Evolutionary conservation across 805 yeast genomes (phyloP).

Genomic region (Kazachstania kunashirensis): DNA sequence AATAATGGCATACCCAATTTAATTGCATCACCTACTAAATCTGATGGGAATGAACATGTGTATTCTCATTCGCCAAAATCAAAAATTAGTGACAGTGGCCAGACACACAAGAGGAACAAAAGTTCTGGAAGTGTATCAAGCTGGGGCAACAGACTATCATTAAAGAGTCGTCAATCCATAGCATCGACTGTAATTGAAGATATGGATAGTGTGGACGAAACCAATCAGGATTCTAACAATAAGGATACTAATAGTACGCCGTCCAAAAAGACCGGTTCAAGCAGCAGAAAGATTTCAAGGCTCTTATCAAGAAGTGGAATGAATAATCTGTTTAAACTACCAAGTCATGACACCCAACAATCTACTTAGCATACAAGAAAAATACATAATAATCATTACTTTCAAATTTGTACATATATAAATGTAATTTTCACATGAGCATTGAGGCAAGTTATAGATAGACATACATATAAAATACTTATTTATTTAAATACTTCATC

Average conservation of each 20-base stretch:
- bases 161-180: constrained; percentile 6
- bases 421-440: no score
- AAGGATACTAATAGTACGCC: neutral
- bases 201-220: constrained; percentile 1
- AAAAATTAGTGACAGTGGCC: neutral
- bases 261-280: neutral
- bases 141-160: constrained; percentile 13
- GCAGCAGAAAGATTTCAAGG: constrained; percentile 21
- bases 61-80: neutral
- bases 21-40: neutral
- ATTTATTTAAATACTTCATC: no score
- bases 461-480: no score
- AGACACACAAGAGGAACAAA: constrained; percentile 14
- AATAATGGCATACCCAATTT: neutral
- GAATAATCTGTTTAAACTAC: constrained; percentile 21
- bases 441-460: no score
- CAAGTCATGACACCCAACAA: constrained; percentile 15
- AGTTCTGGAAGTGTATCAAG: constrained; percentile 16
- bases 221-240: neutral
- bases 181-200: constrained; percentile 6
- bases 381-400: no score
- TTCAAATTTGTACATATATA: no score
- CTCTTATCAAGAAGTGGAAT: constrained; percentile 21
- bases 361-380: no score
- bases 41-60: neutral